Conservation (phyloP, 2,329 filamentous ascomycete species). For the Fusarium hostae region DNA sequence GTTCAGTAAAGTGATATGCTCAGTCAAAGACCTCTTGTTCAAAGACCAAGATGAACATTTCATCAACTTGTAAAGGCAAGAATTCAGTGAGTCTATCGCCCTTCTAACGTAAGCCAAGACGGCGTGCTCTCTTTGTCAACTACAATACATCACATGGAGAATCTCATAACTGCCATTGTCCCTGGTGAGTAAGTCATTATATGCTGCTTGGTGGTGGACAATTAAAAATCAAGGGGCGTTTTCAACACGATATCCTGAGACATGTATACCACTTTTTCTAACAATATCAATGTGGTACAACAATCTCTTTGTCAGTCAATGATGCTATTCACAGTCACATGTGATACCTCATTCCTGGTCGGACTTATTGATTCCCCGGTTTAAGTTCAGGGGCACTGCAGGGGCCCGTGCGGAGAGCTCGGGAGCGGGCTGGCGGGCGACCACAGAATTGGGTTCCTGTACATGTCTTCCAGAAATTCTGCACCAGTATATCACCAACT, state of each 20-base stretch:
- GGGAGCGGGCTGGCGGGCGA: constrained; percentile 25
- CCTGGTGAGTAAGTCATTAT: not conserved
- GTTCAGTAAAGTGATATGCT: not conserved
- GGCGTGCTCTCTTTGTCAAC: not conserved
- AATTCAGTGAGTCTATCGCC: not conserved
- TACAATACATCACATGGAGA: not conserved
- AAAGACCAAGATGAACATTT: not conserved
- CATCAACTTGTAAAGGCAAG: not conserved
- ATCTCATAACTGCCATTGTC: not conserved
- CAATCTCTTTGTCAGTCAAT: not conserved
- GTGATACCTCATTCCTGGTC: constrained; percentile 10
- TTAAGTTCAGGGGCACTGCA: constrained; percentile 29
- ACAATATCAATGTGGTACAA: not conserved
- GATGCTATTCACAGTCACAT: constrained; percentile 23
- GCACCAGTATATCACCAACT: not conserved
- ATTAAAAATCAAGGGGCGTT: too few relatives aligned
- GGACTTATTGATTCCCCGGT: constrained; percentile 34
- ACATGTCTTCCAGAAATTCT: not conserved
- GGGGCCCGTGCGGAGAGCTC: constrained; percentile 32
- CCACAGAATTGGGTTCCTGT: constrained; percentile 9
- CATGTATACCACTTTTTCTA: not conserved
- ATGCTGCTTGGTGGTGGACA: not conserved
- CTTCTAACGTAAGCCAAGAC: not conserved
- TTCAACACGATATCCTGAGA: not conserved
- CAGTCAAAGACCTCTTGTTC: not conserved